Evolutionary conservation across 805 yeast genomes (phyloP), one percentile per base, ranked within the genome.

Genomic region (Hanseniaspora lachancei): DNA sequence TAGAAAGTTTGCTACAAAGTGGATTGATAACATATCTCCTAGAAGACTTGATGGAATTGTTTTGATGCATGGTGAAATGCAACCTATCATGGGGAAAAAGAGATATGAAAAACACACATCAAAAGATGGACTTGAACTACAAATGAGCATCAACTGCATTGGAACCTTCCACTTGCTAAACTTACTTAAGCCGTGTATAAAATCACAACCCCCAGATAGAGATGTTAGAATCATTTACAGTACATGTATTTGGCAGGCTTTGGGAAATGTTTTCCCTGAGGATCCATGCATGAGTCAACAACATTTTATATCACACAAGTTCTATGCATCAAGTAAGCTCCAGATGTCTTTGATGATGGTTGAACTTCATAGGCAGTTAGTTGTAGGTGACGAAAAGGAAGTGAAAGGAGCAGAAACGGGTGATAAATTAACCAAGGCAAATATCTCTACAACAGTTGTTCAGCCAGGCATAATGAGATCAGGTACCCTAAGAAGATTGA

Each of bases 401-500:
- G 62, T 69, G 34, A 62, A 61, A 24, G 60, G 59, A 1, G 74
- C 76, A 49, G 66, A 60, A 0, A 77, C 76, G 59, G 82, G 81
- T 58, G 74, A 95, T 57, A 78, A 82, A 54, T 95, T 87, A 68
- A 61, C 68, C 36, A 62, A 60, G 21, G 59, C 58, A 1, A 86
- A 84, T 62, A 80, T 86, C 24, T 77, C 82, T 51, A 76, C 88
- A 23, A 77, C 83, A 57, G 64, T 88, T 55, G 93, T 86, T 5
- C 93, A 93, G 64, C 97, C 99, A 0, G 98, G 98, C 1, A 62
- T 89, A 38, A 86, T 87, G 84, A 77, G 97, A 61, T 81, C 95
- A 1, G 86, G 95, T 2, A 80, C 95, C 27, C 82, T 91, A 41
- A 80, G 93, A 61, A 76, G 96, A 57, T 79, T 82, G 38, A 57